Percentiles rank a stretch among this genome's conserved stretches.
Conservation (phyloP, 345 rosid species). For the Mallotus nudiflorus region DNA sequence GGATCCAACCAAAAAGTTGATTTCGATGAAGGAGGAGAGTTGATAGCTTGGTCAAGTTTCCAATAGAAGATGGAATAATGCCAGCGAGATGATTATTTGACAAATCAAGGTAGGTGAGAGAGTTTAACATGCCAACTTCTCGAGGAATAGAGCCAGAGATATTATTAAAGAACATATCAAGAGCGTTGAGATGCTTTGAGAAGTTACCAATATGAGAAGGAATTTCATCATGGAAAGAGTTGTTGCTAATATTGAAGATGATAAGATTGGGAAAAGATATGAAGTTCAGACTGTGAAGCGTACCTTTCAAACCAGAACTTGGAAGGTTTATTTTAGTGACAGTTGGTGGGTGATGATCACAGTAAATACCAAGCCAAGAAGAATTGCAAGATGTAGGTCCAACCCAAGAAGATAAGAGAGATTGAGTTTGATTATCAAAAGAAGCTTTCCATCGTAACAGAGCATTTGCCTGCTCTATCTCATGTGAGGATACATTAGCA, state of each 20-base stretch:
- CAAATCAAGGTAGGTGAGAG: too few species aligned
- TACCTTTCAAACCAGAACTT: too few species aligned
- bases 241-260: constrained; percentile 9
- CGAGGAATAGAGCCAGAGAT: background rate
- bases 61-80: too few species aligned
- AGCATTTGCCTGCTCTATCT: too few species aligned
- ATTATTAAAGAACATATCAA: background rate
- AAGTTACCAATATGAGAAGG: background rate
- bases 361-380: constrained; percentile 25
- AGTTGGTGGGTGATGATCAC: constrained; percentile 17
- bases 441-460: too few species aligned
- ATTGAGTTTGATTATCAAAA: too few species aligned
- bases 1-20: background rate
- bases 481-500: too few species aligned
- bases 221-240: constrained; percentile 11
- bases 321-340: constrained; percentile 21
- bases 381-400: too few species aligned
- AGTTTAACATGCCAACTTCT: background rate
- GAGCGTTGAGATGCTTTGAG: background rate
- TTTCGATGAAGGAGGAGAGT: background rate
- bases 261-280: constrained; percentile 25
- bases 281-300: constrained; percentile 23
- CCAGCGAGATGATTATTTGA: background rate
- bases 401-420: too few species aligned
- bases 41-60: too few species aligned